phyloP scores from a whole-genome alignment of 345 rosid genomes.

The Pseudoturritis turrita region DNA sequence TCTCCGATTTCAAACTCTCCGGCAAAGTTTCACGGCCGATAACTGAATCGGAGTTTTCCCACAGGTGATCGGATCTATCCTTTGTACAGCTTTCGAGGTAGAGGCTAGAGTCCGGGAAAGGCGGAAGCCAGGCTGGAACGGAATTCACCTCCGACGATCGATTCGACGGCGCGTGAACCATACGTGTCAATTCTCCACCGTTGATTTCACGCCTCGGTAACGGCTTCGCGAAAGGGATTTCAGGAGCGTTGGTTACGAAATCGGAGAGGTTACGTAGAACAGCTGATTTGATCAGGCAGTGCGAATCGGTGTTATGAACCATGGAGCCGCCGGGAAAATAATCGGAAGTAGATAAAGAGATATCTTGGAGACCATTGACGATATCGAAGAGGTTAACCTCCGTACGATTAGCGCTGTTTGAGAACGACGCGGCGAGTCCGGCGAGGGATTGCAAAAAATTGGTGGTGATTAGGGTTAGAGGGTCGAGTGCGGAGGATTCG shows the following conservation, averaged over 20 bases:
- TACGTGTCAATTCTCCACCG: neutral
- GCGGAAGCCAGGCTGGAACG: constrained; percentile 27
- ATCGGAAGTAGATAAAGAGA: constrained; percentile 24
- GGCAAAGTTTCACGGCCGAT: neutral
- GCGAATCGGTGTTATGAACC: constrained; percentile 18
- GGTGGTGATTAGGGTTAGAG: constrained; percentile 41
- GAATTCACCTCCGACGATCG: neutral
- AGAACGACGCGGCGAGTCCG: constrained; percentile 31
- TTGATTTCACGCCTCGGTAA: constrained; percentile 21
- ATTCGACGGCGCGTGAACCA: neutral
- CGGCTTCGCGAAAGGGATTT: constrained; percentile 60
- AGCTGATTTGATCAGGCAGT: constrained; percentile 31
- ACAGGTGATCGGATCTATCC: constrained; percentile 13
- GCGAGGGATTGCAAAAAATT: constrained; percentile 44
- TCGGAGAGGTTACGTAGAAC: constrained; percentile 28
- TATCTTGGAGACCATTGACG: constrained; percentile 41
- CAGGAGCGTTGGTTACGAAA: constrained; percentile 36
- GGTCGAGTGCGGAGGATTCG: constrained; percentile 40
- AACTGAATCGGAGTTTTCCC: constrained; percentile 25
- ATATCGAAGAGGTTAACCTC: constrained; percentile 51
- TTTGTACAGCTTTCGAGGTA: neutral
- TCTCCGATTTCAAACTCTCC: neutral
- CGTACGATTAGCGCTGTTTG: constrained; percentile 45
- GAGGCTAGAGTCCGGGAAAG: constrained; percentile 25
- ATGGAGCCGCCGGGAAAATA: constrained; percentile 48